Conservation (phyloP, 2,329 filamentous ascomycete genomes). For the Phyllosticta capitalensis region DNA sequence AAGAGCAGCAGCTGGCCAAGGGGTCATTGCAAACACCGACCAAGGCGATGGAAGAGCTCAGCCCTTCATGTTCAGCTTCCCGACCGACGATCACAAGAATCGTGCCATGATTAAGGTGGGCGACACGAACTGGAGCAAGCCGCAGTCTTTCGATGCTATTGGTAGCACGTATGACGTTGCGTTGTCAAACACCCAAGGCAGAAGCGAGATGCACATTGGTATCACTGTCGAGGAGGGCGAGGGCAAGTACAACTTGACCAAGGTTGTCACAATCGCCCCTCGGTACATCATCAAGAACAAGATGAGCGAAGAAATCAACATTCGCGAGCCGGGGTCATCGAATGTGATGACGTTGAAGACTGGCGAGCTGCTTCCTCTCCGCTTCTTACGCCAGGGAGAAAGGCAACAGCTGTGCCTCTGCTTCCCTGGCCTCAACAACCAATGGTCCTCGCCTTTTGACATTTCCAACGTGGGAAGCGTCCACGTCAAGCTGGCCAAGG, state of each 20-base stretch:
- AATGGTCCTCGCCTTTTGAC: conserved; percentile 96
- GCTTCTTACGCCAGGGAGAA: conserved; percentile 75
- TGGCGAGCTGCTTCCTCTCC: conserved; percentile 73
- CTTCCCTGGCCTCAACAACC: conserved; percentile 88
- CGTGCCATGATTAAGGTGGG: conserved; percentile 79
- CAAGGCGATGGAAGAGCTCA: conserved; percentile 57
- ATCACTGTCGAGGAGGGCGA: conserved; percentile 83
- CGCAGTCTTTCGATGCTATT: conserved; percentile 95
- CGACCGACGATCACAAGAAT: conserved; percentile 81
- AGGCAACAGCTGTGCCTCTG: conserved; percentile 88
- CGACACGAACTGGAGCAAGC: conserved; percentile 91
- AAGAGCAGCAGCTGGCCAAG: conserved; percentile 74
- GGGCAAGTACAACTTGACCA: conserved; percentile 96
- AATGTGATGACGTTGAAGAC: conserved; percentile 68
- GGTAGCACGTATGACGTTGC: conserved; percentile 86
- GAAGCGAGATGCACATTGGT: conserved; percentile 81
- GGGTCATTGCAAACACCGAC: conserved; percentile 45
- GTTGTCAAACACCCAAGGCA: conserved; percentile 59
- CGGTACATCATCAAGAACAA: conserved; percentile 93
- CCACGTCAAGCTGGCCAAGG: conserved; percentile 87
- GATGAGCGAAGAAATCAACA: conserved; percentile 75
- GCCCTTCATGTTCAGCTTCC: conserved; percentile 95
- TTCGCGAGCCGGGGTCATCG: conserved; percentile 86
- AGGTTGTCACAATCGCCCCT: conserved; percentile 86
- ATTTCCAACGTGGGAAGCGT: conserved; percentile 89